Conservation (phyloP, 345 rosid genomes). For the Angophora floribunda region DNA sequence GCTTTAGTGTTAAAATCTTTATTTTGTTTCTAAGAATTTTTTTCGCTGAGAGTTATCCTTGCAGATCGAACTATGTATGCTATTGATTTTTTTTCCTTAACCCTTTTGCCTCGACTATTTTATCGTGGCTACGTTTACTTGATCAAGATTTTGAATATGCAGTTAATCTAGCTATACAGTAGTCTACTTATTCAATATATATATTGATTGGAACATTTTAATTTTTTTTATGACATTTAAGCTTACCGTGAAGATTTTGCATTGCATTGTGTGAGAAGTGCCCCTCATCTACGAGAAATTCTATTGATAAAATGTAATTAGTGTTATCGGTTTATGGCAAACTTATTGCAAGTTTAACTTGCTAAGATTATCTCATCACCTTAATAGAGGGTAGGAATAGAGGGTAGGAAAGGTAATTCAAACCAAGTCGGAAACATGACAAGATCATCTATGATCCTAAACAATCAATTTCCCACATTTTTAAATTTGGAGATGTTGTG, state of each 20-base stretch:
- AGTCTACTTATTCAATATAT: neutral
- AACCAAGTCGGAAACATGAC: neutral
- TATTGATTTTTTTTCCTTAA: neutral
- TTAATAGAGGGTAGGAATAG: neutral
- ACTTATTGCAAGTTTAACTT: neutral
- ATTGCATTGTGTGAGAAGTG: neutral
- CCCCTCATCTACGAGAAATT: neutral
- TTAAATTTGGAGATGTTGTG: no score
- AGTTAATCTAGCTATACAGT: neutral
- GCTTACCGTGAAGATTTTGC: rapidly evolving
- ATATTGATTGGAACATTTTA: neutral
- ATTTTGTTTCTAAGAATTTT: neutral
- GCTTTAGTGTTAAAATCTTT: neutral
- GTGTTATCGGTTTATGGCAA: rapidly evolving
- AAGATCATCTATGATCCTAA: neutral
- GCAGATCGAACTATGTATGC: neutral
- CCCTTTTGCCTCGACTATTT: neutral
- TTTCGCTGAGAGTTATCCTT: neutral
- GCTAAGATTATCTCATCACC: neutral
- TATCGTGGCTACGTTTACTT: neutral
- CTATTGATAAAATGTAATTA: no score
- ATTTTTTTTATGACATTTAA: neutral
- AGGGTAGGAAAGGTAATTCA: neutral
- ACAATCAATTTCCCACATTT: neutral
- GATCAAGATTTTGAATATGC: neutral